Base-by-base conservation (phyloP, 305 asterid species). In the Fraxinus xanthoxyloides region DNA sequence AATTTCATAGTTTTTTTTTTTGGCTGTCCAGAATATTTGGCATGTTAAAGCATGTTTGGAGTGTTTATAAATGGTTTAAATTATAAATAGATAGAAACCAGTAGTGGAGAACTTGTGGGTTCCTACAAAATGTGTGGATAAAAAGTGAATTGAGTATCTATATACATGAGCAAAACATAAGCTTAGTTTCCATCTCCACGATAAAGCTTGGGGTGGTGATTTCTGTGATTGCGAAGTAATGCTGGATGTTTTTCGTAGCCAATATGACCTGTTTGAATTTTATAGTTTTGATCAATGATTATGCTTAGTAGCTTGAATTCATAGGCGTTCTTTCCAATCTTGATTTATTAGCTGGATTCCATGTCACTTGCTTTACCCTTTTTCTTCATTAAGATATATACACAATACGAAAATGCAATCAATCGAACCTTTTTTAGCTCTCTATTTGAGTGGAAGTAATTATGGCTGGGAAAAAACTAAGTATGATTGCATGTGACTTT, bases 21-120 rank as follows among this genome's bases (percentile, higher is more conserved):
- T 72, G 24, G 76, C 46, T 72, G 76, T 32, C 76, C 76, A 34
- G 26, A 72, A 19, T 72, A 72, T 72, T 34, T 72, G 46, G 48
- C 75, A 15, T 69, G 21, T 69, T 69, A 67, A 12, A 28, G 35
- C 74, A 4, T 67, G 74, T 67, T 56, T 56, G 67, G 24, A 7
- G 26, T 56, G 67, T 19, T 56, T 56, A 56, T 56, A 56, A 56
- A 56, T 7, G 4, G 67, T 56, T 56, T 56, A 56, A 19, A 56
- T 56, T 21, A 19, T 59, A 54, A 5, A 54, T 54, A 59, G 30
- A 59, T 59, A 59, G 30, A 59, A 59, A 59, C 5, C 5, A 59
- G 4, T 59, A 28, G 67, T 56, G 28, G 67, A 59, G 30, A 7
- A 21, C 30, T 59, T 59, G 69, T 59, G 69, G 4, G 28, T 59